Evolutionary conservation across 2,329 filamentous ascomycete species (phyloP).

Genomic region (Cladophialophora yegresii): DNA sequence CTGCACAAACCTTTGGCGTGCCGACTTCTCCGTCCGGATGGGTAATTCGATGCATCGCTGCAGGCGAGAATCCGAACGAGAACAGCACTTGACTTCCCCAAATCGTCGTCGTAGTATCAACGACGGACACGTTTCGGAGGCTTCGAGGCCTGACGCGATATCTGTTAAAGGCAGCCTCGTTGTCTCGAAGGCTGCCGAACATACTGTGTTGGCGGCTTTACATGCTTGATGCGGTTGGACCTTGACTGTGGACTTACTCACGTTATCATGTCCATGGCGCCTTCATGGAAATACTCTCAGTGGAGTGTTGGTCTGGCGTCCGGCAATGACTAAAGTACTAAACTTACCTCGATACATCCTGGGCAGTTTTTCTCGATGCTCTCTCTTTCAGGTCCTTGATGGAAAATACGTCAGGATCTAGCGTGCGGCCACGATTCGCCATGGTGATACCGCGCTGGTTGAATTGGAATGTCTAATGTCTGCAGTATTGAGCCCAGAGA

Average conservation of each 20-base stretch:
- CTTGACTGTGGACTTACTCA: constrained; percentile 36
- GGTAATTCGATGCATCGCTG: constrained; percentile 57
- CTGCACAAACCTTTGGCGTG: constrained; percentile 52
- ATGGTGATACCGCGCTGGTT: constrained; percentile 28
- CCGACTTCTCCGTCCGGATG: constrained; percentile 57
- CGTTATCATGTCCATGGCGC: constrained; percentile 58
- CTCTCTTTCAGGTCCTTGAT: constrained; percentile 35
- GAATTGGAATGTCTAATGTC: neutral
- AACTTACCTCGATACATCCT: constrained; percentile 26
- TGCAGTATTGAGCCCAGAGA: neutral
- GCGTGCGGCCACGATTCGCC: constrained; percentile 40
- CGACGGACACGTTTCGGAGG: constrained; percentile 42
- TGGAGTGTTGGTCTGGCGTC: neutral
- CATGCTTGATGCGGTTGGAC: constrained; percentile 31
- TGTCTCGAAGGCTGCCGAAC: constrained; percentile 49
- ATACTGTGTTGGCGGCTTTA: constrained; percentile 2
- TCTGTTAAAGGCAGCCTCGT: constrained; percentile 55
- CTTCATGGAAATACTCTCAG: constrained; percentile 60
- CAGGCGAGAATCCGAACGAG: constrained; percentile 57
- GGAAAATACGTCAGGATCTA: constrained; percentile 37
- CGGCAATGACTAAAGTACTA: neutral
- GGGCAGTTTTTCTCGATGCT: constrained; percentile 24
- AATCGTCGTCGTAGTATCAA: constrained; percentile 48
- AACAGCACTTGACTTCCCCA: constrained; percentile 51
- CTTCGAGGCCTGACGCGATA: constrained; percentile 51